phyloP scores from a whole-genome alignment of 2,329 filamentous ascomycete species.

The Pseudogymnoascus sp. region DNA sequence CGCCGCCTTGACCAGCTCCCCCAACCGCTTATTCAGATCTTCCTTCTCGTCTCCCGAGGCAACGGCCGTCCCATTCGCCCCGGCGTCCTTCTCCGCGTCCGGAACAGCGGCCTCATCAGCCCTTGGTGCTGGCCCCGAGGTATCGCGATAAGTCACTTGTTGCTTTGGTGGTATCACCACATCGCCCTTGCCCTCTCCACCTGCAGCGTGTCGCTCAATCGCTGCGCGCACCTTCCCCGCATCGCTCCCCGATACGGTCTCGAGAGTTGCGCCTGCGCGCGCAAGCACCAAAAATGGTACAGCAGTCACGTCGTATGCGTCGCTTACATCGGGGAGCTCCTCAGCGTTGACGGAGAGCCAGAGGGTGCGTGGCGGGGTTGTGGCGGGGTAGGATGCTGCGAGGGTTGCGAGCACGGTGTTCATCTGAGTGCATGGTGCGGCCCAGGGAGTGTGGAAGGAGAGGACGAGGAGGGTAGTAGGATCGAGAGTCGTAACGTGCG shows the following conservation, averaged over 20 bases:
- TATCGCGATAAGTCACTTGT: constrained; percentile 12
- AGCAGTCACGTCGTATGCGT: constrained; percentile 87
- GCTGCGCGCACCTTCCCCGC: constrained; percentile 75
- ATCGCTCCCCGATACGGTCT: constrained; percentile 85
- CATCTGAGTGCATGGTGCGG: constrained; percentile 93
- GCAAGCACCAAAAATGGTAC: constrained; percentile 87
- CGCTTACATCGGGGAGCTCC: constrained; percentile 83
- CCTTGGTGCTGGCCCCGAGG: constrained; percentile 9
- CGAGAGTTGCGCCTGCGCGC: constrained; percentile 64
- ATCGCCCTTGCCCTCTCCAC: constrained; percentile 25
- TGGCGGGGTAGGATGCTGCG: constrained; percentile 72
- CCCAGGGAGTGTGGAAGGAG: constrained; percentile 96
- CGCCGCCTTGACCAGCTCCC: constrained; percentile 83
- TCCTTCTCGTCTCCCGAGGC: constrained; percentile 56
- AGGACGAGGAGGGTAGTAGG: constrained; percentile 68
- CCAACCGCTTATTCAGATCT: constrained; percentile 72
- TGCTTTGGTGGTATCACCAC: constrained; percentile 11
- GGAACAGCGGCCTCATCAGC: constrained; percentile 24
- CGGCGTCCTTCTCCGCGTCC: background rate
- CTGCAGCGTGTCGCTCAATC: constrained; percentile 67
- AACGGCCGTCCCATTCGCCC: background rate
- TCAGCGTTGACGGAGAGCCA: constrained; percentile 94
- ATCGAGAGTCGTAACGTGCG: constrained; percentile 57
- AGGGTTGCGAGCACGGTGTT: constrained; percentile 75
- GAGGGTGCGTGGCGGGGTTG: constrained; percentile 57